Evolutionary conservation across 2,329 filamentous ascomycete genomes (phyloP), one percentile per base, ranked within the genome.

Genomic region (Hymenoscyphus occultus): DNA sequence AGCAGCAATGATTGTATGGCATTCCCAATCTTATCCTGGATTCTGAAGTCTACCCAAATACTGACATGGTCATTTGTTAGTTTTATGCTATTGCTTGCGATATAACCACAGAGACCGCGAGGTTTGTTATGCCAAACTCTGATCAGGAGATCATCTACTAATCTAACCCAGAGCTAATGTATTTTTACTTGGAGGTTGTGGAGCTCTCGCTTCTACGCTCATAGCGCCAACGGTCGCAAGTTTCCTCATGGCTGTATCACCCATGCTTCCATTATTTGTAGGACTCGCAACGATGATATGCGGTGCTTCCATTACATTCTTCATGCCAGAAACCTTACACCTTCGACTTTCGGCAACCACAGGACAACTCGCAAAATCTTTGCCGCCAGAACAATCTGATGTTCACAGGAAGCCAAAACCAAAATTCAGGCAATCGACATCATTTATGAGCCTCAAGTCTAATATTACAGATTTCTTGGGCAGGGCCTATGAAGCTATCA

Each of bases 61-160:
- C 48, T 54, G 48, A 54, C 19, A 5, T n/a, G 3, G 5, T 10
- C 48, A 28, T 28, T 5, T 22, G 13, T 9, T 54, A 54, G 48
- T 54, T 79, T 22, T 74, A 72, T 45, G 76, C 77, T 22, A 77
- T 79, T 54, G 70, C 74, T 6, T 75, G 74, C 14, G 78, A 80
- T 66, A 69, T 80, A 16, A 73, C 77, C 0, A 73, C 75, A 1
- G 76, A 78, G 42, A 74, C 74, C 6, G 72, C 74, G 39, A 77
- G 78, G 78, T 78, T 66, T 40, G 70, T 22, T 22, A 48, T 39
- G 22, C 19, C 7, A 22, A 28, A 22, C 4, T 13, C 10, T 12
- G 3, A 2, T 28, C 10, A 22, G 3, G 48, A 28, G 10, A 2
- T 10, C 19, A 28, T 1, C 19, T 28, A 13, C 42, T 57, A 6